A percentile compares a stretch with the other conserved stretches of the same genome.
phyloP scores from a whole-genome alignment of 164 flowering plant genomes.

The Umbilicus rupestris region DNA sequence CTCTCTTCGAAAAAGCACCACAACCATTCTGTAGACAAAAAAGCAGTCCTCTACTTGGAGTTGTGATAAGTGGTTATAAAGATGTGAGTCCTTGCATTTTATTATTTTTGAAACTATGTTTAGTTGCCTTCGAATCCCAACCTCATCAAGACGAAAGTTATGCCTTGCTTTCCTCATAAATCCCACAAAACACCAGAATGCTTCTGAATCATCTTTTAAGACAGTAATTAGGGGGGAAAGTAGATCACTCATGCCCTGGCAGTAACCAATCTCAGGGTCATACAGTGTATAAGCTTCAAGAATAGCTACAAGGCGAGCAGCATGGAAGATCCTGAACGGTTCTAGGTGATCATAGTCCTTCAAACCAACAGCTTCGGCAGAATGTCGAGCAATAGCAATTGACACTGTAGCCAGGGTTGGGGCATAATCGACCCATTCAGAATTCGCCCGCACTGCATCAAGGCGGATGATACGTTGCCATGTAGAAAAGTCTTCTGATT shows the following conservation, averaged over 20 bases:
- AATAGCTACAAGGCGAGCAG: conserved; percentile 80
- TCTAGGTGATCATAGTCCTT: conserved; percentile 68
- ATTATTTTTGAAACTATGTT: conserved; percentile 70
- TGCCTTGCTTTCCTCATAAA: conserved; percentile 85
- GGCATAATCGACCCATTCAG: conserved; percentile 55
- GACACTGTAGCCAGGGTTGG: conserved; percentile 57
- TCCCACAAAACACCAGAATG: conserved; percentile 90
- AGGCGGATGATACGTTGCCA: conserved; percentile 87
- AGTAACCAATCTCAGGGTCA: conserved; percentile 79
- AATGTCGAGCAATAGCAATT: conserved; percentile 35
- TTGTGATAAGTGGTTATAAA: conserved; percentile 67
- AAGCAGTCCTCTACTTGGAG: conserved; percentile 84
- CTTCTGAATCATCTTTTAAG: conserved; percentile 58
- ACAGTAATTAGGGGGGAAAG: conserved; percentile 76
- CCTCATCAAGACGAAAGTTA: conserved; percentile 80
- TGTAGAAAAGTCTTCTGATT: conserved; percentile 56
- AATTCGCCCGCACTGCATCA: conserved; percentile 76
- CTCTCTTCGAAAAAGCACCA: conserved; percentile 81
- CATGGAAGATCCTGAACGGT: conserved; percentile 64
- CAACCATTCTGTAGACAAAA: conserved; percentile 91
- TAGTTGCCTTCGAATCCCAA: conserved; percentile 74
- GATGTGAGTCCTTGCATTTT: conserved; percentile 61
- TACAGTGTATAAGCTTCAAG: conserved; percentile 85
- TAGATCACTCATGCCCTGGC: conserved; percentile 95
- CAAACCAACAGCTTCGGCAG: conserved; percentile 59